Conservation (phyloP, 106 monocot genomes). For the Phalaenopsis aphrodite region DNA sequence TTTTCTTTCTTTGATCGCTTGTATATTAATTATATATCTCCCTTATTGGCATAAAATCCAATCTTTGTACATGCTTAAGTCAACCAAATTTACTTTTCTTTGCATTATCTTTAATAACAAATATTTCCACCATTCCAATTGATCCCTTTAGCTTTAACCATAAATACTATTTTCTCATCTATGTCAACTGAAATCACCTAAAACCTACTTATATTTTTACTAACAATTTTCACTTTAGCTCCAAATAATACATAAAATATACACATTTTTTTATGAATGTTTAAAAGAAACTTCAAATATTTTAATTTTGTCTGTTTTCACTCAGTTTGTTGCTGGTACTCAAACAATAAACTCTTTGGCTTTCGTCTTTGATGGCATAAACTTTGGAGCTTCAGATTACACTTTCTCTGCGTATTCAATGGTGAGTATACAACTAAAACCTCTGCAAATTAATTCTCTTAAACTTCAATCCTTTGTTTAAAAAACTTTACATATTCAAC, state of each 20-base stretch:
- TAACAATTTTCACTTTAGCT: not conserved
- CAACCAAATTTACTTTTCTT: too few relatives aligned
- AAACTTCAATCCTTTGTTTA: not conserved
- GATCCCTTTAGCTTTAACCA: too few relatives aligned
- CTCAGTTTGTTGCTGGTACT: constrained; percentile 57
- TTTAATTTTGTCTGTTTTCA: not conserved
- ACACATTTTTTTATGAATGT: not conserved
- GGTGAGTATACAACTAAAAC: constrained; percentile 16
- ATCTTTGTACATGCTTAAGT: too few relatives aligned
- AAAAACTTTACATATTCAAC: not conserved
- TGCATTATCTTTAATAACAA: too few relatives aligned
- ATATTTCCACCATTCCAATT: too few relatives aligned
- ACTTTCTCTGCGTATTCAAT: constrained; percentile 56
- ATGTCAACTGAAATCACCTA: too few relatives aligned
- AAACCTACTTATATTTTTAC: too few relatives aligned
- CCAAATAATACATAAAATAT: not conserved
- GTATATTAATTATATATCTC: too few relatives aligned
- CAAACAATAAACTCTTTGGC: constrained; percentile 60
- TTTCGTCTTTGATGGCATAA: constrained; percentile 64
- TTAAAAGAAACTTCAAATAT: not conserved
- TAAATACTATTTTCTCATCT: too few relatives aligned
- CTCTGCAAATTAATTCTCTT: not conserved
- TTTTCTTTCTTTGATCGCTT: too few relatives aligned
- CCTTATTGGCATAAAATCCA: too few relatives aligned
- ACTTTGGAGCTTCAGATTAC: constrained; percentile 71